Percentiles rank a stretch among this genome's conserved stretches.
Evolutionary conservation across 345 rosid species (phyloP).

Genomic region (Aethionema arabicum): DNA sequence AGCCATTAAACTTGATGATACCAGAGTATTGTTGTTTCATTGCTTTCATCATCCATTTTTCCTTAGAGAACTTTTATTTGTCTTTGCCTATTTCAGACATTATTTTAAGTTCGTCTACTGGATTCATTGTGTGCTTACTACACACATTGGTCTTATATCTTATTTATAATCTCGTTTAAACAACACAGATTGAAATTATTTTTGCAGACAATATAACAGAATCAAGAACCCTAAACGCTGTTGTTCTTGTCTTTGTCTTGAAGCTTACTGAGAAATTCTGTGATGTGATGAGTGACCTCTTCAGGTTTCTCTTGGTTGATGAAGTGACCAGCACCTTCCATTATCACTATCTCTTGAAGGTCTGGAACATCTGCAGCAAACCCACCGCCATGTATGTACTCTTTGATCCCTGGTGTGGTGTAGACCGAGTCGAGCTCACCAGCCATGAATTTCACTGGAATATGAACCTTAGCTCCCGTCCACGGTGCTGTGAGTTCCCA

Average conservation of each 20-base stretch:
- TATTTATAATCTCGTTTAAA: slow-evolving; percentile 1
- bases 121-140: slow-evolving; percentile 12
- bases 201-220: slow-evolving; percentile 6
- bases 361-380: slow-evolving; percentile 57
- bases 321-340: slow-evolving; percentile 69
- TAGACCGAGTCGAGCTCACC: slow-evolving; percentile 67
- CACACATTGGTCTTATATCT: not conserved
- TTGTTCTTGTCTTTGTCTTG: slow-evolving; percentile 10
- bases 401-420: slow-evolving; percentile 61
- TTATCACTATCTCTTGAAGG: slow-evolving; percentile 51
- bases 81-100: slow-evolving; percentile 28
- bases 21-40: slow-evolving; percentile 29
- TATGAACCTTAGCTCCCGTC: slow-evolving; percentile 53
- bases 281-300: slow-evolving; percentile 52
- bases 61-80: slow-evolving; percentile 33
- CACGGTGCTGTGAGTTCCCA: slow-evolving; percentile 79
- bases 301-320: slow-evolving; percentile 69
- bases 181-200: not conserved
- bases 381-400: slow-evolving; percentile 47
- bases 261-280: slow-evolving; percentile 52
- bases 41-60: slow-evolving; percentile 31
- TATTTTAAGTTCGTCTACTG: slow-evolving; percentile 12
- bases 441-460: slow-evolving; percentile 63
- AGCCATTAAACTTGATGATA: slow-evolving; percentile 30
- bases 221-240: slow-evolving; percentile 11